Base-by-base conservation (phyloP, 2,329 filamentous ascomycete species). In the Aspergillus sp. region DNA sequence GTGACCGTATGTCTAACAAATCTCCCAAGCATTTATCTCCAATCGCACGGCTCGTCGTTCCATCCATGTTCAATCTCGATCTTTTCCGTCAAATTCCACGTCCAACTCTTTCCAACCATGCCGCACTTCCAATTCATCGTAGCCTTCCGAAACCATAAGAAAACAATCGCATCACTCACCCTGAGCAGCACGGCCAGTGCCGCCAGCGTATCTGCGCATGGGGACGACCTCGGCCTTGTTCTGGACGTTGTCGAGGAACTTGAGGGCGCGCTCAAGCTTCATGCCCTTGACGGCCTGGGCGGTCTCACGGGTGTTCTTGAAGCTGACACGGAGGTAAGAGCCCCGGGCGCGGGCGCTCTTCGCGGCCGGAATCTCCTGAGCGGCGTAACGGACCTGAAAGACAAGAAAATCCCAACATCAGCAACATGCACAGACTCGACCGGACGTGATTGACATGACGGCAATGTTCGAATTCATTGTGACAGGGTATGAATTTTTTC, bases 281-380 rank as follows among this genome's bases (percentile, higher is more conserved):
- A 90, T 95, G 78, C 91, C 91, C 79, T 93, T 97, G 84, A 98
- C 95, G 69, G 90, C 90, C 82, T 97, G 93, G 60, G 94, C 93
- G 63, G 91, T 96, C 83, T 98, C 94, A 72, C 93, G 90, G 74
- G 93, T 98, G 86, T 98, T 98, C 86, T 98, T 98, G 88, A 96
- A 98, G 67, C 88, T 95, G 67, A 97, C 91, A 74, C 93, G 90
- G 69, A 98, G 88, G 83, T 97, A 98, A 74, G 90, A 90, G 77
- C 94, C 93, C 78, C 93, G 90, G 73, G 91, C 87, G 81, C 91
- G 89, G 77, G 93, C 93, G 79, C 88, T 95, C 84, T 95, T 96
- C 66, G 85, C 82, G 75, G 84, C 78, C 68, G 86, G 80, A 74
- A 94, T 91, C 74, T 90, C 82, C 71, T 85, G 88, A 73, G 87